These are phyloP conservation scores for button mushroom (Agaricus bisporus) DNA, from an alignment of 768 basidiomycete genomes.

Conservation along the genomic window DNA sequence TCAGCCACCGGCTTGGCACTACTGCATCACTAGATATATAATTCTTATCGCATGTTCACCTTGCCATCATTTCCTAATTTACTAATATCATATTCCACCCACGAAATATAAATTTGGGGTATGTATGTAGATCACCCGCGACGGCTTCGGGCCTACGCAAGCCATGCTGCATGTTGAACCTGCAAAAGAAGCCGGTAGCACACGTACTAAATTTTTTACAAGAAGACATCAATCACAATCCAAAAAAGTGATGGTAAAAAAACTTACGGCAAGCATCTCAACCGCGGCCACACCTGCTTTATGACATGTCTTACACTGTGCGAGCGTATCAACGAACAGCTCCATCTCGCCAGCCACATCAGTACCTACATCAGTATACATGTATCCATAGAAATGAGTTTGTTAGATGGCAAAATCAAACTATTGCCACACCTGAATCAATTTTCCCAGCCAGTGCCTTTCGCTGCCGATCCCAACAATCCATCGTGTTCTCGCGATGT, in stretches of 20 bases:
- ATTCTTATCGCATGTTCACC: slow-evolving; percentile 5
- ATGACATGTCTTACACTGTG: slow-evolving; percentile 44
- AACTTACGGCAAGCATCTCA: slow-evolving; percentile 60
- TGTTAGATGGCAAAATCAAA: not conserved
- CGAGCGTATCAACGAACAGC: slow-evolving; percentile 36
- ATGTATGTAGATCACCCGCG: slow-evolving; percentile 7
- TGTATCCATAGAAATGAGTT: not conserved
- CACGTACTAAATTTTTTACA: slow-evolving; percentile 47
- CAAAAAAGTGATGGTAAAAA: not conserved
- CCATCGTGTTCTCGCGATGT: slow-evolving; percentile 39
- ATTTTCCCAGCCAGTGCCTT: slow-evolving; percentile 38
- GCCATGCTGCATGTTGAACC: slow-evolving; percentile 38
- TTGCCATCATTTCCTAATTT: slow-evolving; percentile 9
- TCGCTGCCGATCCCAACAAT: slow-evolving; percentile 48
- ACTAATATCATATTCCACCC: not conserved
- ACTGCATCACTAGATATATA: not conserved
- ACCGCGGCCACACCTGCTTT: slow-evolving; percentile 61
- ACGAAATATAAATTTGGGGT: slow-evolving; percentile 2
- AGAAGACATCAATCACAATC: slow-evolving; percentile 11
- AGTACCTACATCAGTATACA: slow-evolving; percentile 36
- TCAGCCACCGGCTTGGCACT: not conserved
- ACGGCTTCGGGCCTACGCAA: slow-evolving; percentile 12
- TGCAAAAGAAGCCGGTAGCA: slow-evolving; percentile 47
- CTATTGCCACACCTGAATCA: slow-evolving; percentile 40
- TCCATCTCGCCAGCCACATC: slow-evolving; percentile 68